A percentile compares a stretch with the other conserved stretches of the same genome.
These are phyloP conservation scores for Neodidymelliopsis sp. DNA, from an alignment of 2,329 filamentous ascomycete genomes.

Conservation along the genomic window DNA sequence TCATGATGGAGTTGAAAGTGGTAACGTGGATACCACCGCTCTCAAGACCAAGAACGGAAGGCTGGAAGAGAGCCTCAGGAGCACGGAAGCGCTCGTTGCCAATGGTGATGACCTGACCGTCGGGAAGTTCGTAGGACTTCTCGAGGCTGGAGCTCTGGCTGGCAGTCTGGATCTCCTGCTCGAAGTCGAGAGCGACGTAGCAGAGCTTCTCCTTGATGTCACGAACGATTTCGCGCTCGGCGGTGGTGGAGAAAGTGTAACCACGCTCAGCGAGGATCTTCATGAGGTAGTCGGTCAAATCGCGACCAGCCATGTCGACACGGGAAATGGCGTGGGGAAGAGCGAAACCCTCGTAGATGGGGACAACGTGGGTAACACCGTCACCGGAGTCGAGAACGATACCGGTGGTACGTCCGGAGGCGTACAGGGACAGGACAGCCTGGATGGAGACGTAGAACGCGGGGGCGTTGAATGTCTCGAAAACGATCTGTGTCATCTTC, in stretches of 20 bases:
- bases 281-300: constrained; percentile 99
- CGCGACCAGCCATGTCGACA: constrained; percentile 99
- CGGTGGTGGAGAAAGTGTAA: constrained; percentile 99
- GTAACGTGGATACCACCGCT: constrained; percentile 99
- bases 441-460: constrained; percentile 99
- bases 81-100: constrained; percentile 99
- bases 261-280: constrained; percentile 99
- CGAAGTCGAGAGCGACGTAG: constrained; percentile 99
- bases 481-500: constrained; percentile 99
- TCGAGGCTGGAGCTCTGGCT: constrained; percentile 98
- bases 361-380: constrained; percentile 99
- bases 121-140: constrained; percentile 99
- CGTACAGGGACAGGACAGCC: constrained; percentile 98
- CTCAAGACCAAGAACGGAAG: constrained; percentile 96
- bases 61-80: constrained; percentile 99
- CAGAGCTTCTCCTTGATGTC: constrained; percentile 99
- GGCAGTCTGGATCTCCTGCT: constrained; percentile 99
- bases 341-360: constrained; percentile 99
- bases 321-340: constrained; percentile 99
- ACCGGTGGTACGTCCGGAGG: constrained; percentile 99
- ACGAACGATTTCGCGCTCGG: constrained; percentile 99
- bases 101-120: constrained; percentile 99
- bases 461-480: constrained; percentile 99
- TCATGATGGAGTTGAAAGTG: constrained; percentile 99
- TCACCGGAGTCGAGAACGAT: constrained; percentile 99